These are phyloP conservation scores for Nymphaea thermarum DNA, from an alignment of 164 flowering plant genomes.

Conservation along the genomic window DNA sequence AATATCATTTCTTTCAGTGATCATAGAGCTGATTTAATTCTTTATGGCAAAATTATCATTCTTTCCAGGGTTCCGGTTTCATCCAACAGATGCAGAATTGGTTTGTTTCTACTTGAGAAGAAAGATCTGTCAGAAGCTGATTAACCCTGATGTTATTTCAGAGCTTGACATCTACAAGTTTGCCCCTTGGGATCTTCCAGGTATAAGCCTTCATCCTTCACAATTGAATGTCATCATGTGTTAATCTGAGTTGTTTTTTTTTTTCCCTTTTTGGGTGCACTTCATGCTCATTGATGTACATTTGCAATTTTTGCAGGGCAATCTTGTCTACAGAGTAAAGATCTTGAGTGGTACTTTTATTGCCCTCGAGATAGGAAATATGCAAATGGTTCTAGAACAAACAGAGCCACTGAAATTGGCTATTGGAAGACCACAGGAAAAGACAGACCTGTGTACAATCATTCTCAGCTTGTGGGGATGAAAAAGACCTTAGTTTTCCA, in stretches of 20 bases:
- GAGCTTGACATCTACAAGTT: constrained; percentile 63
- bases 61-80: constrained; percentile 86
- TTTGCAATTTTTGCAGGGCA: constrained; percentile 25
- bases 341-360: constrained; percentile 78
- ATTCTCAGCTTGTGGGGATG: constrained; percentile 38
- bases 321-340: constrained; percentile 37
- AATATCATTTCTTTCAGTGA: background rate
- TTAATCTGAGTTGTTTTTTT: background rate
- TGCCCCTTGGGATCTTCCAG: constrained; percentile 83
- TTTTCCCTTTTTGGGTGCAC: background rate
- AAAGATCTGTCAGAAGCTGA: constrained; percentile 41
- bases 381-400: constrained; percentile 41
- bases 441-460: constrained; percentile 40
- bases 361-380: constrained; percentile 69
- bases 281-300: background rate
- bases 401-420: constrained; percentile 65
- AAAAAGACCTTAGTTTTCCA: constrained; percentile 72
- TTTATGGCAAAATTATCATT: constrained; percentile 26
- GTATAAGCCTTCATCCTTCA: constrained; percentile 18
- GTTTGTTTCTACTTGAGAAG: constrained; percentile 55
- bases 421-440: constrained; percentile 88
- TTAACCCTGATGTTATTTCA: constrained; percentile 28
- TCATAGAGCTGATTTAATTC: background rate
- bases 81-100: constrained; percentile 77
- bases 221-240: background rate